Evolutionary conservation across 164 flowering plant species (phyloP), one percentile per base, ranked within the genome.

Genomic region (Magnolia changhungtana): DNA sequence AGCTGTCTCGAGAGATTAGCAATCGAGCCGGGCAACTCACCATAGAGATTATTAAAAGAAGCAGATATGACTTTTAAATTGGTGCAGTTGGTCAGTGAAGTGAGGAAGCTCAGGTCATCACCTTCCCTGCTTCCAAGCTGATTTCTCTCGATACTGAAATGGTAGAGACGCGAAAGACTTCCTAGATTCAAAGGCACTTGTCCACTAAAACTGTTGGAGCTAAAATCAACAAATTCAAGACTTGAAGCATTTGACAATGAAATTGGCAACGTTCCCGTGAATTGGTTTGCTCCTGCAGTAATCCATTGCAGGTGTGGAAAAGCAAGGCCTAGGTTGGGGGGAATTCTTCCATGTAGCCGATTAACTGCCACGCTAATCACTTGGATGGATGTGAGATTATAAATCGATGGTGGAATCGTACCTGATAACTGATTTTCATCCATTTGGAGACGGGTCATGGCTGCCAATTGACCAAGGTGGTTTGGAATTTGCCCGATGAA

Each of bases 361-460:
- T 89, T 89, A 10, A 73, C 55, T 31, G 84, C 80, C n/a, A 89
- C 23, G n/a, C 74, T 80, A 14, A 88, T 66, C 19, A 7, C 1
- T 1, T 24, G 74, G 3, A 90, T 21, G 4, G 85, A 84, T 13
- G 93, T 82, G 67, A 88, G 67, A 77, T 88, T 90, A 78, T 79
- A 90, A 6, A 88, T 67, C 6, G 88, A 73, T 0, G 77, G 7
- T 13, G 93, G 90, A 21, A 90, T 61, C 3, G 75, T 69, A 8
- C 93, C 91, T 8, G 81, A 63, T 24, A 88, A 80, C 11, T 76
- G 51, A 69, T 90, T 90, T 0, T 37, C 52, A 27, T 69, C 58
- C 27, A 89, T 75, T 52, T 82, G 83, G 4, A 89, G 82, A 0
- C 16, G 1, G 55, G 75, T 69, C 21, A 90, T 58, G 1, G 72